Conservation (phyloP, 2,329 filamentous ascomycete genomes). For the Piedraia hortae region DNA sequence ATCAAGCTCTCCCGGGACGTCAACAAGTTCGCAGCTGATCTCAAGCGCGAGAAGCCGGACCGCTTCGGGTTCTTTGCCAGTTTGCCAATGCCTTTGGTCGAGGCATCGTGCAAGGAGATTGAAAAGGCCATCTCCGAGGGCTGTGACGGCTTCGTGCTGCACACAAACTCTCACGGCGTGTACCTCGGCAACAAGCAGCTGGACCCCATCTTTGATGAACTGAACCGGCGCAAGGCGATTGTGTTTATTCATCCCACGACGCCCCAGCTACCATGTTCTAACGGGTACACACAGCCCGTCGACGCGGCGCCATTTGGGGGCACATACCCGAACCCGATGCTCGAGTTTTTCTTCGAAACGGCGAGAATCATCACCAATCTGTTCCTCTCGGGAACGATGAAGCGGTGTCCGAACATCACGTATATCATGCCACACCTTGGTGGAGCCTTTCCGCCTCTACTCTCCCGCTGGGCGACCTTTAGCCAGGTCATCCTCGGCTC, state of each 20-base stretch:
- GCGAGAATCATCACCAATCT: conserved; percentile 22
- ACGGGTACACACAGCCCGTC: conserved; percentile 4
- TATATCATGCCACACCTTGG: conserved; percentile 24
- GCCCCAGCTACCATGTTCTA: conserved; percentile 14
- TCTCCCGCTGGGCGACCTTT: conserved; percentile 18
- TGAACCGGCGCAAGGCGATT: conserved; percentile 20
- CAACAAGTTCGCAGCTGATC: conserved; percentile 16
- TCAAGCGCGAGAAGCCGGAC: conserved; percentile 14
- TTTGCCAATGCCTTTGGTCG: conserved; percentile 24
- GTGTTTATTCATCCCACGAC: conserved; percentile 29
- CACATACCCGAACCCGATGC: conserved; percentile 18
- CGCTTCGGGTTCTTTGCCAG: conserved; percentile 27
- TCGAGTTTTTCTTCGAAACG: conserved; percentile 28
- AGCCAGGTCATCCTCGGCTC: conserved; percentile 14
- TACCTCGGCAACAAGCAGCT: conserved; percentile 24
- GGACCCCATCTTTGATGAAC: conserved; percentile 20
- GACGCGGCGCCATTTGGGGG: conserved; percentile 14
- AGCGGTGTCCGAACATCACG: conserved; percentile 19
- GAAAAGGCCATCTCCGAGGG: conserved; percentile 16
- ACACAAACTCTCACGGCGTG: conserved; percentile 25
- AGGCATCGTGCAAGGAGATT: conserved; percentile 22
- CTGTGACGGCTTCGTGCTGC: conserved; percentile 24
- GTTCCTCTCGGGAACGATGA: conserved; percentile 21
- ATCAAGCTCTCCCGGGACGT: conserved; percentile 15
- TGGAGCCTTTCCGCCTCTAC: conserved; percentile 18